These are phyloP conservation scores for Aspergillus funiculosus DNA, from an alignment of 495 filamentous ascomycete species.

Conservation along the genomic window DNA sequence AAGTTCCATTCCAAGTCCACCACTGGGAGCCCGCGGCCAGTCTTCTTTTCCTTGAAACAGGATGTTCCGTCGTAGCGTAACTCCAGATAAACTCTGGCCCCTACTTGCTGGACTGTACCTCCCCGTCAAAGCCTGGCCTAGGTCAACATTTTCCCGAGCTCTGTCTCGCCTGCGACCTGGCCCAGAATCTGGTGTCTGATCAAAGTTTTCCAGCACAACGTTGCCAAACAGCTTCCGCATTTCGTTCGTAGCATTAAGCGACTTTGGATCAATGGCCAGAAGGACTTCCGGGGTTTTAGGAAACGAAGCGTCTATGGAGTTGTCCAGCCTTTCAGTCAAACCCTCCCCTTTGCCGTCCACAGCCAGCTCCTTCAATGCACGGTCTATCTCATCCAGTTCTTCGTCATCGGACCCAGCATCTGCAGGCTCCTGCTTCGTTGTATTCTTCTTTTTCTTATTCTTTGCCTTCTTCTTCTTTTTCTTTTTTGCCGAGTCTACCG, in stretches of 20 bases:
- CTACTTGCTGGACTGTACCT: slow-evolving; percentile 50
- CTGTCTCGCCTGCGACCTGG: slow-evolving; percentile 48
- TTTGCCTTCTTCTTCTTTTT: slow-evolving; percentile 49
- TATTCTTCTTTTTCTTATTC: slow-evolving; percentile 40
- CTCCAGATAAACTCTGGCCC: slow-evolving; percentile 59
- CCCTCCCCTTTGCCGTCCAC: slow-evolving; percentile 24
- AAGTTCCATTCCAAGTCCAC: slow-evolving; percentile 79
- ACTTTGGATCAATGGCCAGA: slow-evolving; percentile 66
- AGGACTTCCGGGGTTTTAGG: slow-evolving; percentile 47
- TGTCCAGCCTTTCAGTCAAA: slow-evolving; percentile 20
- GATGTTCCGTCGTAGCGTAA: slow-evolving; percentile 67
- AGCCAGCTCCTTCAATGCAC: slow-evolving; percentile 61
- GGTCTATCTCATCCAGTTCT: slow-evolving; percentile 75
- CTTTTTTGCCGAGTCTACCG: slow-evolving; percentile 24
- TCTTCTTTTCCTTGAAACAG: slow-evolving; percentile 87
- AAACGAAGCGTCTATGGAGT: slow-evolving; percentile 41
- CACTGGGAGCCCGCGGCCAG: slow-evolving; percentile 77
- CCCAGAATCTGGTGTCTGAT: slow-evolving; percentile 48
- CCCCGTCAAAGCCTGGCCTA: slow-evolving; percentile 65
- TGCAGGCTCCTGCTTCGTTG: slow-evolving; percentile 13
- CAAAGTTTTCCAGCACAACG: slow-evolving; percentile 61
- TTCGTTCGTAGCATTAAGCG: slow-evolving; percentile 83
- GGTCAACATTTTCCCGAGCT: slow-evolving; percentile 53
- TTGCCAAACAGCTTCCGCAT: slow-evolving; percentile 91
- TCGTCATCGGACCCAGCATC: slow-evolving; percentile 25